Base-by-base conservation (phyloP, 495 filamentous ascomycete genomes). In the Cercophora sp. region DNA sequence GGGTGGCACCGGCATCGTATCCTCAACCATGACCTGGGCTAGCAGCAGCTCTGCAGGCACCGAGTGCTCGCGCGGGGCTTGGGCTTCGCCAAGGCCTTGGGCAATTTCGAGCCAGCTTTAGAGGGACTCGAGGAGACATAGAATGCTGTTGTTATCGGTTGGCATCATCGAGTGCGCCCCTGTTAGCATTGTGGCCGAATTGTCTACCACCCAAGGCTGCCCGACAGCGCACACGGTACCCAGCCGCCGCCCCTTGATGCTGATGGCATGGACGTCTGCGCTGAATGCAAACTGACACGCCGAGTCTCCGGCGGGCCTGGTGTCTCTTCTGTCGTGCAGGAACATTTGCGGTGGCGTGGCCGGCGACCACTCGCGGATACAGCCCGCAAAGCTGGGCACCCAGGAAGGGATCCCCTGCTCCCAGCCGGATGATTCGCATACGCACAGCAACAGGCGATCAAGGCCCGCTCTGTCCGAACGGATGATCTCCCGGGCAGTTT, bases 341-440 rank as follows among this genome's bases (percentile, higher is more conserved):
- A 16, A 5, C 39, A 42, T 42, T 6, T 42, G 39, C 20, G 39
- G 39, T 3, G 39, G 39, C 16, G 20, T 42, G 4, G 39, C 4
- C 15, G 39, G 39, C 8, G 39, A 8, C 39, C 39, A 42, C 8
- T 20, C 6, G 5, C 39, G 39, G 4, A 24, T 15, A 20, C 16
- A 22, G 16, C 39, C 39, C 9, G 39, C 20, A 24, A 42, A 42
- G 20, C 24, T 42, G 39, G 39, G 39, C 39, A 42, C 39, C 39
- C 39, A 42, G 16, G 39, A 42, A 15, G 39, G 39, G 18, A 42
- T 42, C 16, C 39, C 39, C 20, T 8, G 39, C 39, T 42, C 39
- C 39, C 39, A 42, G 16, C 39, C 39, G 4, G 39, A 6, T 3
- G 39, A 42, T 23, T 42, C 39, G 39, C 39, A 42, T 8, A 42